Base-by-base conservation (phyloP, 331 rosid genomes). In the Cydonia oblonga region DNA sequence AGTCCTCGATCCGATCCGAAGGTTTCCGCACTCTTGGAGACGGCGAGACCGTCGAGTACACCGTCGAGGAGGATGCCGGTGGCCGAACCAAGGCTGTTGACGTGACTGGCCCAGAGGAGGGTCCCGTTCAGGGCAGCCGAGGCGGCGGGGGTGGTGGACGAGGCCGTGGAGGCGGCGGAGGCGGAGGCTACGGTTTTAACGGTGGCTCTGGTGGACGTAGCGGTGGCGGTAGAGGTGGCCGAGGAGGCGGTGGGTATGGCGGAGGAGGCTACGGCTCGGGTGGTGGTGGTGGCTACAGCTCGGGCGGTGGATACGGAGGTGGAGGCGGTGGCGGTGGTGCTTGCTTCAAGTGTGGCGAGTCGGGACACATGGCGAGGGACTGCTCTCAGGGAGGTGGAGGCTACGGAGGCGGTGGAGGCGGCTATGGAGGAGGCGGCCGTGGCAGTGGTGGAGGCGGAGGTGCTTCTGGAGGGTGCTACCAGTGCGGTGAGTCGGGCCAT, bases 61-160 rank as follows among this genome's bases (percentile, higher is more conserved):
- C 56, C 60, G 52, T 92, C 70, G 96, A 87, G 54, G 70, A 91
- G 0, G 98, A 90, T 2, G 0, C 69, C 3, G 87, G 73, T 2
- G 96, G 96, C 7, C 91, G 96, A 30, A 63, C 96, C 18, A 92
- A 92, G 85, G 98, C 98, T 1, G 86, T 90, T 1, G 96, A 90
- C 11, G 96, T 92, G 6, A 92, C 96, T 0, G 98, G 98, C 0
- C 98, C 98, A 0, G 75, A 78, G 2, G 96, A 72, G 26, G 61
- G 80, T 0, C 64, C 79, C 0, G 90, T 92, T 3, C 96, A 90
- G 77, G 98, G 98, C 0, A 75, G 79, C 2, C 87, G 83, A 0
- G 85, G 87, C 0, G 80, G 79, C 0, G 87, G 85, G 0, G 87
- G 85, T 0, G 84, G 81, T 0, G 88, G 87, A 2, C 54, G 54